A percentile compares a stretch with the other conserved stretches of the same genome.
Conservation (phyloP, 495 filamentous ascomycete species). For the Hypoxylon crocopeplum region DNA sequence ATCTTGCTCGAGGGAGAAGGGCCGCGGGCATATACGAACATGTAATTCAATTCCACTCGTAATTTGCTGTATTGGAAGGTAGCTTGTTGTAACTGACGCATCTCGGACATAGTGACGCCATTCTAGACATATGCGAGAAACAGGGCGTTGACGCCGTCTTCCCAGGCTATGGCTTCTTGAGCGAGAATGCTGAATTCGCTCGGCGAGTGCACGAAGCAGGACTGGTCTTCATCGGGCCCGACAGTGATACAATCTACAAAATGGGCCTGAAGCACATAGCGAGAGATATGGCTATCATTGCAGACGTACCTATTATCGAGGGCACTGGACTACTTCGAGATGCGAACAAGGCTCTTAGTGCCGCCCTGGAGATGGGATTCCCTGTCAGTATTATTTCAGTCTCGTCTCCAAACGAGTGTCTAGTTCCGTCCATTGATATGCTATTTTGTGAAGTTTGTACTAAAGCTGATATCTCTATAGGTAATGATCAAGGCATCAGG, state of each 20-base stretch:
- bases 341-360: conserved; percentile 6
- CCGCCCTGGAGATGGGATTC: conserved; percentile 26
- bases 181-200: conserved; percentile 66
- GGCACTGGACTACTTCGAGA: conserved; percentile 22
- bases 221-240: conserved; percentile 62
- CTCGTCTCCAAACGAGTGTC: too few species aligned
- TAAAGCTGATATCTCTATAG: background rate
- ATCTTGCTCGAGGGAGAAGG: conserved; percentile 40
- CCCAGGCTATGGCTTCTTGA: conserved; percentile 56
- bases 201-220: conserved; percentile 53
- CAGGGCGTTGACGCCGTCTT: conserved; percentile 26
- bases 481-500: conserved; percentile 54
- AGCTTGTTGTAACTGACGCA: too few species aligned
- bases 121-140: conserved; percentile 31
- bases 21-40: conserved; percentile 28
- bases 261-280: conserved; percentile 67
- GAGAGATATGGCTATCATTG: conserved; percentile 39
- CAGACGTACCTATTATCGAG: conserved; percentile 29
- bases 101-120: conserved; percentile 18
- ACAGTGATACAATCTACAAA: conserved; percentile 57
- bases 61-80: background rate
- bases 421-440: too few species aligned
- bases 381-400: conserved; percentile 31
- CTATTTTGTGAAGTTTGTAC: too few species aligned
- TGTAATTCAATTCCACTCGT: conserved; percentile 12